phyloP scores from a whole-genome alignment of 129 eudicot genomes.

The Pseudognaphalium luteoalbum region DNA sequence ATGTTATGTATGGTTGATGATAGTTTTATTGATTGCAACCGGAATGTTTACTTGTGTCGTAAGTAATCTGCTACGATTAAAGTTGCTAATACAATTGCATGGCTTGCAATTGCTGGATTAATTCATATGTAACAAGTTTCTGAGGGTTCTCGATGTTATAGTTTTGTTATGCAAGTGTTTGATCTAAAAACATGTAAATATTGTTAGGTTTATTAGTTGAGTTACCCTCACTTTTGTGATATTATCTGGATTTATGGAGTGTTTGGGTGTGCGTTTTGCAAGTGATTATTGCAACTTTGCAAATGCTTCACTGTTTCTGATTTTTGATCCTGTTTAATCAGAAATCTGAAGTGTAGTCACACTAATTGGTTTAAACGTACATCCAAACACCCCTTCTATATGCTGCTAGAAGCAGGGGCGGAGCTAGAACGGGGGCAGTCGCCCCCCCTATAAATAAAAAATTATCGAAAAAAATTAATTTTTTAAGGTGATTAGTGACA shows the following conservation, averaged over 20 bases:
- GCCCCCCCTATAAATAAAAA: too few species aligned
- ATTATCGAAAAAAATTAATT: too few species aligned
- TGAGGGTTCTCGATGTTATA: not conserved
- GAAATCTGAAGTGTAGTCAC: not conserved
- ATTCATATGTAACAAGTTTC: not conserved
- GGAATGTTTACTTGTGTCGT: conserved; percentile 21
- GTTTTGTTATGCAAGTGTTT: not conserved
- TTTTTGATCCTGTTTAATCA: not conserved
- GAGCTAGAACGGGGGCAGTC: too few species aligned
- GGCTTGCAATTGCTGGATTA: conserved; percentile 6
- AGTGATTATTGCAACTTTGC: not conserved
- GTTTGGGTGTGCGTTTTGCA: not conserved
- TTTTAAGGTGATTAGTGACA: too few species aligned
- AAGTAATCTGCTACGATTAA: conserved; percentile 16
- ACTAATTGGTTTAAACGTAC: not conserved
- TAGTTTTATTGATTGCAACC: not conserved
- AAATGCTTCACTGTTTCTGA: not conserved
- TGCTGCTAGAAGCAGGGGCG: not conserved
- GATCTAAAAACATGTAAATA: not conserved
- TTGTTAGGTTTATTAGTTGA: not conserved
- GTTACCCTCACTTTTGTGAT: not conserved
- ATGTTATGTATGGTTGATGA: not conserved
- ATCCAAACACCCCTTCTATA: not conserved
- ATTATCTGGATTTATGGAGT: not conserved
- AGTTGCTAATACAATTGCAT: conserved; percentile 12